A percentile compares a stretch with the other conserved stretches of the same genome.
Conservation (phyloP, 768 basidiomycete species). For the Tubosaeta sp. region DNA sequence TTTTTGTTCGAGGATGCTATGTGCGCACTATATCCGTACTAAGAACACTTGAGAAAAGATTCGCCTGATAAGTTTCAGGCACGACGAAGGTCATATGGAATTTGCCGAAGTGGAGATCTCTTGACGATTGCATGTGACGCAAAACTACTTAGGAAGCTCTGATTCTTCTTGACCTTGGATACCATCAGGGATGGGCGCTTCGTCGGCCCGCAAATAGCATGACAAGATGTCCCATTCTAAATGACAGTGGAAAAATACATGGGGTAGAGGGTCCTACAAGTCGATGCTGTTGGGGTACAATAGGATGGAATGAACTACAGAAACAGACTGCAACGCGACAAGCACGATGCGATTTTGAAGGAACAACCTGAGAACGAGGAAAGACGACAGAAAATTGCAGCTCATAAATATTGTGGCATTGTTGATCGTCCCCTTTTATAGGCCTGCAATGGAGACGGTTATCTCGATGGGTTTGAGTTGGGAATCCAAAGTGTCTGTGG, state of each 20-base stretch:
- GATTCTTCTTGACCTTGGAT: neutral
- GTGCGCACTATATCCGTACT: neutral
- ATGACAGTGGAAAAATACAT: neutral
- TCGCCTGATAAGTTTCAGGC: neutral
- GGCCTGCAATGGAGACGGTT: constrained; percentile 34
- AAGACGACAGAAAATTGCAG: neutral
- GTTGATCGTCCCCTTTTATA: constrained; percentile 11
- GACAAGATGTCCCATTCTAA: neutral
- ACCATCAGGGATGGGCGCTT: neutral
- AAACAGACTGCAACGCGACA: neutral
- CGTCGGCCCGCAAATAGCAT: neutral
- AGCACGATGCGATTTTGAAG: neutral
- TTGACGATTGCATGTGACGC: neutral
- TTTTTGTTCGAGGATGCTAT: neutral
- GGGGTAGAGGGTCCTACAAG: neutral
- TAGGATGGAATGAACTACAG: constrained; percentile 3
- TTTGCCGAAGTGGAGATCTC: neutral
- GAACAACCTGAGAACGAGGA: neutral
- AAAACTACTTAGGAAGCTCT: neutral
- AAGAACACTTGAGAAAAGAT: neutral
- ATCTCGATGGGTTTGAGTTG: constrained; percentile 46
- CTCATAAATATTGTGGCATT: neutral
- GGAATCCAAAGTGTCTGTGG: constrained; percentile 37
- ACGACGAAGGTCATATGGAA: neutral
- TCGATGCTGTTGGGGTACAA: neutral